Conservation (phyloP, 192 early-diverging fungal species). For the Coemansia interrupta region DNA sequence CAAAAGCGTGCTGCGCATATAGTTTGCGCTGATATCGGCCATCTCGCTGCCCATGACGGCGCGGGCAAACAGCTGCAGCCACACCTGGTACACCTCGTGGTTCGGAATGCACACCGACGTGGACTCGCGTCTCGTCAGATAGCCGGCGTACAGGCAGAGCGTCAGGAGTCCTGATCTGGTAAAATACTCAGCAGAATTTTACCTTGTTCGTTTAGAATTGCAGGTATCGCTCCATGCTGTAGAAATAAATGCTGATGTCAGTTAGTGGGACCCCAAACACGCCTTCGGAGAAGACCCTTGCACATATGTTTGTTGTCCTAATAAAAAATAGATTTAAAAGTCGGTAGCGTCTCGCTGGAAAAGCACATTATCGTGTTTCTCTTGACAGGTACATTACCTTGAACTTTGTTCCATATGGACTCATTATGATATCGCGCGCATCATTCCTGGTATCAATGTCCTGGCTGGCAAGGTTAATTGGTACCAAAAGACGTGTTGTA, state of each 20-base stretch:
- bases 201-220: slow-evolving; percentile 21
- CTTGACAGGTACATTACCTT: slow-evolving; percentile 16
- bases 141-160: slow-evolving; percentile 29
- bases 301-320: slow-evolving; percentile 21
- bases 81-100: slow-evolving; percentile 15
- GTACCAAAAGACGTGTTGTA: slow-evolving; percentile 43
- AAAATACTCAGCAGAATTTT: slow-evolving; percentile 26
- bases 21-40: slow-evolving; percentile 33
- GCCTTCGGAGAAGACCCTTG: slow-evolving; percentile 32
- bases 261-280: slow-evolving; percentile 42
- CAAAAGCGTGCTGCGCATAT: slow-evolving; percentile 16
- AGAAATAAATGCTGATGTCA: slow-evolving; percentile 29
- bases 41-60: slow-evolving; percentile 24
- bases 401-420: slow-evolving; percentile 22
- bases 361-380: no score
- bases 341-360: no score
- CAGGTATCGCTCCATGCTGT: slow-evolving; percentile 31
- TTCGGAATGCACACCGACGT: slow-evolving; percentile 35
- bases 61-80: slow-evolving; percentile 13
- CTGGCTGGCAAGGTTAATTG: slow-evolving; percentile 15
- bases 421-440: slow-evolving; percentile 14
- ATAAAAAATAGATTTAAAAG: neutral
- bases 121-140: slow-evolving; percentile 14
- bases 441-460: slow-evolving; percentile 6
- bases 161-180: slow-evolving; percentile 23